Conservation (phyloP, 768 basidiomycete genomes). For the Leccinum aurantiacum region DNA sequence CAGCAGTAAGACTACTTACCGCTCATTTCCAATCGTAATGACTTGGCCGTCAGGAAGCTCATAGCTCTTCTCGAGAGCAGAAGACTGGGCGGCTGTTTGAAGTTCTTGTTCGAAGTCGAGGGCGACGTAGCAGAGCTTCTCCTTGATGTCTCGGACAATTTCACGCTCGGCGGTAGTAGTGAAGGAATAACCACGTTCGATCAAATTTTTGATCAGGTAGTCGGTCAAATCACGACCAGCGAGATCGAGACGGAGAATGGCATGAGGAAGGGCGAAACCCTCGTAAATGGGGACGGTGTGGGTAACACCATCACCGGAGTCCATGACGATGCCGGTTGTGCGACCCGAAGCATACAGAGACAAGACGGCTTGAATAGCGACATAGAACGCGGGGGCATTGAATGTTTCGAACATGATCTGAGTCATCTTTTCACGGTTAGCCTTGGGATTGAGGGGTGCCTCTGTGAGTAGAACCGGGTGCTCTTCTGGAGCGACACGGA, state of each 20-base stretch:
- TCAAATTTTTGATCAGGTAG: slow-evolving; percentile 78
- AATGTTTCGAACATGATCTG: slow-evolving; percentile 83
- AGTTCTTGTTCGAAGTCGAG: slow-evolving; percentile 94
- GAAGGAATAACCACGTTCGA: slow-evolving; percentile 92
- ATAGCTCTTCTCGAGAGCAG: slow-evolving; percentile 89
- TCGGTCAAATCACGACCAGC: slow-evolving; percentile 92
- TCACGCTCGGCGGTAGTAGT: slow-evolving; percentile 91
- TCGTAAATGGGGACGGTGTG: slow-evolving; percentile 98
- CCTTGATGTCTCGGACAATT: slow-evolving; percentile 96
- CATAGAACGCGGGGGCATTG: slow-evolving; percentile 74
- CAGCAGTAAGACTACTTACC: slow-evolving; percentile 32
- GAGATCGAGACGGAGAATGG: slow-evolving; percentile 88
- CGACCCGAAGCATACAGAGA: slow-evolving; percentile 91
- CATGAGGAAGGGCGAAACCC: slow-evolving; percentile 89
- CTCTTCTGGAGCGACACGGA: slow-evolving; percentile 76
- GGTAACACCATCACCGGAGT: slow-evolving; percentile 95
- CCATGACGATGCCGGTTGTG: slow-evolving; percentile 92
- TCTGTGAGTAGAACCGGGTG: slow-evolving; percentile 73
- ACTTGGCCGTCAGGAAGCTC: slow-evolving; percentile 93
- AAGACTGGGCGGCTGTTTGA: slow-evolving; percentile 86
- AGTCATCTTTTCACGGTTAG: slow-evolving; percentile 74
- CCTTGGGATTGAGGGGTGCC: slow-evolving; percentile 72
- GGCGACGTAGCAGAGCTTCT: slow-evolving; percentile 90
- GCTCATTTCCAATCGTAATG: slow-evolving; percentile 79
- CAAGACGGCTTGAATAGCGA: slow-evolving; percentile 71